Evolutionary conservation across 495 filamentous ascomycete species (phyloP).

Genomic region (Penicillium cinerascens): DNA sequence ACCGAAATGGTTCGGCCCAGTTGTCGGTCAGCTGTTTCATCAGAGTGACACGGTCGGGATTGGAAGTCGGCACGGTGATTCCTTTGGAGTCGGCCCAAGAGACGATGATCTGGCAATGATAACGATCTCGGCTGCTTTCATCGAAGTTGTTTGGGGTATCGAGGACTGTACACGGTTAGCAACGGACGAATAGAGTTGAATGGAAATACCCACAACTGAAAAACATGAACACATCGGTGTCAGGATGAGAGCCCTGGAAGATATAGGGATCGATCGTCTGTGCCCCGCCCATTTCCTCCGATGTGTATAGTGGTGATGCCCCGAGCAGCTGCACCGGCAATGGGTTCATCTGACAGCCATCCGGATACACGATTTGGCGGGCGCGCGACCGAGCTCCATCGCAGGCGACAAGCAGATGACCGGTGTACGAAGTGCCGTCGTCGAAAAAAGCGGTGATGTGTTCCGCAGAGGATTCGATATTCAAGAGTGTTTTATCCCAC

Average conservation of each 20-base stretch:
- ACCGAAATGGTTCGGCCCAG: constrained; percentile 56
- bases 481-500: constrained; percentile 45
- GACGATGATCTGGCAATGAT: constrained; percentile 48
- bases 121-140: constrained; percentile 32
- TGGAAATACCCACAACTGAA: constrained; percentile 39
- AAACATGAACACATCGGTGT: constrained; percentile 54
- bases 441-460: constrained; percentile 47
- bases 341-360: constrained; percentile 30
- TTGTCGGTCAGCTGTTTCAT: constrained; percentile 50
- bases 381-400: constrained; percentile 53
- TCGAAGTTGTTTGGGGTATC: constrained; percentile 46
- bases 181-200: background rate
- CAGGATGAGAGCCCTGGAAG: constrained; percentile 57
- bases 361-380: constrained; percentile 36
- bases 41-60: constrained; percentile 41
- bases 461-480: constrained; percentile 29
- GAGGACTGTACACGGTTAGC: constrained; percentile 26
- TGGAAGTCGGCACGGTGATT: constrained; percentile 40
- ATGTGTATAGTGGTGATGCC: constrained; percentile 37
- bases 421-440: constrained; percentile 46
- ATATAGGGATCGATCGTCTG: constrained; percentile 56
- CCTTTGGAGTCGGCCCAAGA: constrained; percentile 48
- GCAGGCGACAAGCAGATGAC: constrained; percentile 51
- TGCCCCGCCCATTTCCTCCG: constrained; percentile 37
- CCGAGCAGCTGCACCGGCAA: constrained; percentile 51